Conservation (phyloP, 768 basidiomycete genomes). For the Dictyophora rubrovolvata region DNA sequence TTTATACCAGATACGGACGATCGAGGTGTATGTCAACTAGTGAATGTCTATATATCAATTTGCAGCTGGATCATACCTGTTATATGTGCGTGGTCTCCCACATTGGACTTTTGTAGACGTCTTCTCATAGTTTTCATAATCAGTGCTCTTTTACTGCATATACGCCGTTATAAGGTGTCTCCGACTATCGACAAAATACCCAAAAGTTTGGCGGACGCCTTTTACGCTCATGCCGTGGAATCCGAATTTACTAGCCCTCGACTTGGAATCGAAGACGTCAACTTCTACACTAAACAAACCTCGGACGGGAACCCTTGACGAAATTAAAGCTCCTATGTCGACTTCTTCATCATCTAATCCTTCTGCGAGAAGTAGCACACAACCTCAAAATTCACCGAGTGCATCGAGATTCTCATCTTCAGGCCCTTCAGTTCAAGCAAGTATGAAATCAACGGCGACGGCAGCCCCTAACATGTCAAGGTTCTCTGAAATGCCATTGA, state of each 20-base stretch:
- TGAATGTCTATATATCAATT: conserved; percentile 38
- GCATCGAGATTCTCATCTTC: not conserved
- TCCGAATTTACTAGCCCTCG: not conserved
- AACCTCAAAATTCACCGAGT: not conserved
- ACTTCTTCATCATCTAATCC: not conserved
- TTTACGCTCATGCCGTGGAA: not conserved
- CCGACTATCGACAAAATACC: not conserved
- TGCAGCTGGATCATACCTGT: conserved; percentile 45
- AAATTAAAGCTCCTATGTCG: not conserved
- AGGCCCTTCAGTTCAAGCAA: not conserved
- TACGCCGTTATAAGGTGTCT: not conserved
- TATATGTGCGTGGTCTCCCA: conserved; percentile 30
- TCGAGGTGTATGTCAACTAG: conserved; percentile 35
- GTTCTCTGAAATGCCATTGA: not conserved
- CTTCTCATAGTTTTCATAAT: not conserved
- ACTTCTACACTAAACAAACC: not conserved
- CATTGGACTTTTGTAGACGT: not conserved
- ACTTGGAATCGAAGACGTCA: not conserved
- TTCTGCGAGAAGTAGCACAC: not conserved
- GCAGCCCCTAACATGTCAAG: not conserved
- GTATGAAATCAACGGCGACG: not conserved
- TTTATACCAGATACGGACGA: conserved; percentile 27
- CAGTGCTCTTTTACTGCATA: not conserved
- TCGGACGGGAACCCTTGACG: not conserved
- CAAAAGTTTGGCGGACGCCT: not conserved